Percentiles rank a stretch among this genome's conserved stretches.
Evolutionary conservation across 768 basidiomycete genomes (phyloP).

Genomic region (Leucocoprinus birnbaumii): DNA sequence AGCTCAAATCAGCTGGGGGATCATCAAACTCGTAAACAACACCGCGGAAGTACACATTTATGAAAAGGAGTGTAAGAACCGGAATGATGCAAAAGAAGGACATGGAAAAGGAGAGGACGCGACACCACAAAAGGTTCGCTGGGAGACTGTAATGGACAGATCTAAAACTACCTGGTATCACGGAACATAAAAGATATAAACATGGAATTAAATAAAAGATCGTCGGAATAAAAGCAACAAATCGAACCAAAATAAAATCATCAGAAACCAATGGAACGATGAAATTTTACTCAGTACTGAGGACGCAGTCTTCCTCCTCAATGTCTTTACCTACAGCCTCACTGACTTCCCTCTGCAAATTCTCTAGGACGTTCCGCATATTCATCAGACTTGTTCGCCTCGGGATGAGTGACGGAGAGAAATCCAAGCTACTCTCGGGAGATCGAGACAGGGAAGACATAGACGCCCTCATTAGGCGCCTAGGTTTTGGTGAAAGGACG

Average conservation of each 20-base stretch:
- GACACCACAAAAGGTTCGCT: neutral
- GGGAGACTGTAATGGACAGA: no score
- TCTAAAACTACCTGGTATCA: no score
- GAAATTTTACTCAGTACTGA: neutral
- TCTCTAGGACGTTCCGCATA: neutral
- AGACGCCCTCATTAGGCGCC: neutral
- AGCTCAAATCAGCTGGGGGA: neutral
- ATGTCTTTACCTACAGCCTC: neutral
- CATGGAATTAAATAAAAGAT: neutral
- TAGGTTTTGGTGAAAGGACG: neutral
- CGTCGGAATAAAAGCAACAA: neutral
- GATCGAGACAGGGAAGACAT: neutral
- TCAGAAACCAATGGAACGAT: neutral
- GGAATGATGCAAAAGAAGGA: neutral
- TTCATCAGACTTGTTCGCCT: constrained; percentile 2
- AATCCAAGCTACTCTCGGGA: neutral
- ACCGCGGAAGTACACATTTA: neutral
- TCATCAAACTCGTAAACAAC: constrained; percentile 1
- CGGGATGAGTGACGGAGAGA: neutral
- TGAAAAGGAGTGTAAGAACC: neutral
- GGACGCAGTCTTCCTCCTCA: neutral
- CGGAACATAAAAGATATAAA: no score
- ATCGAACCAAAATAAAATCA: neutral
- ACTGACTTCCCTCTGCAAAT: neutral
- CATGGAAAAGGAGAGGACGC: neutral